These are phyloP conservation scores for Xenoacremonium recifei DNA, from an alignment of 2,329 filamentous ascomycete species.

Conservation along the genomic window DNA sequence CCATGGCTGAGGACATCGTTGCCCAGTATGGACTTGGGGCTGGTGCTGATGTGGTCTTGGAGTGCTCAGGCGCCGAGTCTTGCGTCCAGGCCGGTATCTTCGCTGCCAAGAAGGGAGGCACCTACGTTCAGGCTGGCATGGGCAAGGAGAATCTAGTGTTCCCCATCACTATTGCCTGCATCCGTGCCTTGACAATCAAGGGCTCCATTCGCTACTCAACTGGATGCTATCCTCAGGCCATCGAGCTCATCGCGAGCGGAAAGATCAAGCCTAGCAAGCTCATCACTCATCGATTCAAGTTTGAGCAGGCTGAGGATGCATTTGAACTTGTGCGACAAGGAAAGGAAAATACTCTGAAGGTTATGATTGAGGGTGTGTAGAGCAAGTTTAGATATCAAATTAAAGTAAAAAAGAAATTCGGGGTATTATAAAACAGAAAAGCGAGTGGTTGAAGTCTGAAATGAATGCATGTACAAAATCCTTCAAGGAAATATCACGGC, in stretches of 20 bases:
- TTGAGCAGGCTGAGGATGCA: slow-evolving; percentile 42
- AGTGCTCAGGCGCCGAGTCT: slow-evolving; percentile 39
- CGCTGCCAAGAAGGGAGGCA: slow-evolving; percentile 41
- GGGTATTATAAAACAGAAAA: no score
- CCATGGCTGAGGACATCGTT: slow-evolving; percentile 38
- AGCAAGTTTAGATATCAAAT: no score
- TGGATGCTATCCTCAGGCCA: slow-evolving; percentile 2
- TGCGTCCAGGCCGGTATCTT: slow-evolving; percentile 47
- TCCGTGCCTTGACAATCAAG: slow-evolving; percentile 1
- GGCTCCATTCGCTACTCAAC: slow-evolving; percentile 2
- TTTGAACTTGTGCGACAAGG: slow-evolving; percentile 26
- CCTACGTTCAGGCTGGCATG: slow-evolving; percentile 50
- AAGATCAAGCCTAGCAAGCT: slow-evolving; percentile 36
- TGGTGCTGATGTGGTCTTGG: not conserved
- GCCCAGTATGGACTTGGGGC: slow-evolving; percentile 34
- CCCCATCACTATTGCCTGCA: slow-evolving; percentile 41
- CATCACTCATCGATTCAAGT: slow-evolving; percentile 31
- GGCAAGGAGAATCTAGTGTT: slow-evolving; percentile 46
- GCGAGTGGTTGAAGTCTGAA: no score
- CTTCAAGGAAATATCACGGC: no score
- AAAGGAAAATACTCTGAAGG: no score
- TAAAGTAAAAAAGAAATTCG: no score
- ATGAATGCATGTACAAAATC: no score
- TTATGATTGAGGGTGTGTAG: no score
- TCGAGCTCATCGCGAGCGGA: slow-evolving; percentile 45